phyloP scores from a whole-genome alignment of 306 rosid genomes.

The Cucumis melo region DNA sequence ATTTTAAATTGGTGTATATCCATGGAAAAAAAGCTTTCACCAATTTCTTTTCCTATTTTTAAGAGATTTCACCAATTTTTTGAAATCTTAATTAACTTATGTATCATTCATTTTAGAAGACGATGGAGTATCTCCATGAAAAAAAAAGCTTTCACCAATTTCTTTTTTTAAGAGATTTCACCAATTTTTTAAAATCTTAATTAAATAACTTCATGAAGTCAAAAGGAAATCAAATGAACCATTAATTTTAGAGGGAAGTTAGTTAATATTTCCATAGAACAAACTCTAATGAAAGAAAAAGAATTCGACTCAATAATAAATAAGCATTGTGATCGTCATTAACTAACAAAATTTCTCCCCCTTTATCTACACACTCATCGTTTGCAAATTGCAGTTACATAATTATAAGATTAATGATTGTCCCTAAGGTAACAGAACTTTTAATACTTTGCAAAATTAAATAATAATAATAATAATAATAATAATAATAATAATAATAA shows the following conservation, averaged over 20 bases:
- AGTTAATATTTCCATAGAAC: background rate
- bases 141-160: too few relatives aligned
- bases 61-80: too few relatives aligned
- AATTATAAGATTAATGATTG: background rate
- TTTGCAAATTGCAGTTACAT: background rate
- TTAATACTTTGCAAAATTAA: background rate
- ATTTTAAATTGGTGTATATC: too few relatives aligned
- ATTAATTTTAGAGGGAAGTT: background rate
- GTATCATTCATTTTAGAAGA: too few relatives aligned
- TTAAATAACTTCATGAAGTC: background rate
- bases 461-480: background rate
- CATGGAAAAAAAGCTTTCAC: too few relatives aligned
- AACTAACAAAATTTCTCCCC: background rate
- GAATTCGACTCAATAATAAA: background rate
- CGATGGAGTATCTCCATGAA: too few relatives aligned
- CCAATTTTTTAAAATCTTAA: too few relatives aligned
- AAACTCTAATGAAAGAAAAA: background rate
- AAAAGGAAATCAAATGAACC: background rate
- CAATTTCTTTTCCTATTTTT: too few relatives aligned
- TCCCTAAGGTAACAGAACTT: background rate
- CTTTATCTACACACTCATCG: conserved; percentile 2
- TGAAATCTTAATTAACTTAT: too few relatives aligned
- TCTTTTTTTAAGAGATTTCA: too few relatives aligned
- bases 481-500: background rate
- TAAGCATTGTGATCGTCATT: background rate